Base-by-base conservation (phyloP, 2,329 filamentous ascomycete genomes). In the Penicillium janthinellum region DNA sequence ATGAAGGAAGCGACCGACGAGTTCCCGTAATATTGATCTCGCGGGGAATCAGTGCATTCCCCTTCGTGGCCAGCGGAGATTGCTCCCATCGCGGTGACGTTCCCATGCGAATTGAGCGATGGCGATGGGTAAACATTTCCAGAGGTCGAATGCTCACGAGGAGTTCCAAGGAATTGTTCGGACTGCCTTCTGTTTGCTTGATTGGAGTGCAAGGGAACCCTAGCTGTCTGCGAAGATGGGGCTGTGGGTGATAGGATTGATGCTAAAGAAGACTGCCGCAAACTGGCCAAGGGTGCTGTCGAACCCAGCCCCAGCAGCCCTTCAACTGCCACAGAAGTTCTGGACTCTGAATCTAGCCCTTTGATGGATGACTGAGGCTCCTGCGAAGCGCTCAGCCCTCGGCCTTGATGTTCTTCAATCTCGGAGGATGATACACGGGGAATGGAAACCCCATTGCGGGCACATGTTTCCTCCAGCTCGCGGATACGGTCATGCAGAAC, bases 1-100 rank as follows among this genome's bases (percentile, higher is more conserved):
- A 79, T 71, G 44, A 80, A 77, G 0, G 73, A 77, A 0, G 73
- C 77, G 2, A 75, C 71, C 0, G 76, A 78, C 1, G 78, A 78
- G 55, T 70, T 72, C 3, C 78, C 78, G 38, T 75, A 79, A 42
- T 74, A 80, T 45, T 74, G 70, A 37, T 75, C 66, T 28, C 56
- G 50, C 2, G 67, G 59, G 5, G 63, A 66, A 34, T 64, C 62
- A 25, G 50, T 49, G 57, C 60, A 45, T 51, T 61, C 65, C 1
- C 60, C 63, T 11, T 71, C 62, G n/a, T 72, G 68, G 17, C 72
- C 67, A 6, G 73, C 71, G 2, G 73, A 71, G n/a, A 72, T 70
- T 15, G 75, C 73, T 2, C 78, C 77, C 77, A 80, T 79, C 8
- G 73, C 76, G 0, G 73, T 76, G 31, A 77, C 68, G 47, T 67